Percentiles rank a stretch among this genome's conserved stretches.
Conservation (phyloP, 768 basidiomycete species). For the Mycena haematopus region DNA sequence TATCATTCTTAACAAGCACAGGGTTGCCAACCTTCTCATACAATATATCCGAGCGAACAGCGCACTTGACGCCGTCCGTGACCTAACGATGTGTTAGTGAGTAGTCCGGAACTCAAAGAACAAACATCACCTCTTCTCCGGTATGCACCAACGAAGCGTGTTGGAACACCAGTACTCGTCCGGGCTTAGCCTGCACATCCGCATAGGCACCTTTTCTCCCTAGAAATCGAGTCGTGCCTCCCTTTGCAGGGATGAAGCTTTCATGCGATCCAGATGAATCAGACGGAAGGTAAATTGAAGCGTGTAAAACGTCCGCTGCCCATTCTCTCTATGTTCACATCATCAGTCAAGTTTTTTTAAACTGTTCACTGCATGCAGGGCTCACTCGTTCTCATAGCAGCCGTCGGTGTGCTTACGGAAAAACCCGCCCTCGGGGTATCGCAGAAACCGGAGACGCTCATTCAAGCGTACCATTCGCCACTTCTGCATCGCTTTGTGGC, state of each 20-base stretch:
- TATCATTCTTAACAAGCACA: neutral
- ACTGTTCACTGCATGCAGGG: neutral
- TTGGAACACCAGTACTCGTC: constrained; percentile 27
- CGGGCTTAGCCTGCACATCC: constrained; percentile 21
- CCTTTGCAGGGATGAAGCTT: constrained; percentile 16
- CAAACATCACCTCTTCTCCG: constrained; percentile 20
- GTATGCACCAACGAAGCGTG: constrained; percentile 24
- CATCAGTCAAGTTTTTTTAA: neutral
- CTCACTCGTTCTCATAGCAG: constrained; percentile 19
- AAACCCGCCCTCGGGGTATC: constrained; percentile 22
- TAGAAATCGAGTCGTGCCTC: constrained; percentile 25
- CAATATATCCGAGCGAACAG: constrained; percentile 25
- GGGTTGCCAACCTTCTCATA: constrained; percentile 24
- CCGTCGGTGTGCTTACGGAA: constrained; percentile 21
- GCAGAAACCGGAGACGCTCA: constrained; percentile 27
- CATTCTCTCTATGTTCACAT: constrained; percentile 1
- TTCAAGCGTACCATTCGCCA: constrained; percentile 30
- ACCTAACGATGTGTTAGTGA: constrained; percentile 2
- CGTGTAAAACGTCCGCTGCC: constrained; percentile 28
- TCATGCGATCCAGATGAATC: constrained; percentile 22
- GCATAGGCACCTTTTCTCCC: constrained; percentile 9
- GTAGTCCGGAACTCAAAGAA: neutral
- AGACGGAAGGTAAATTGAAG: constrained; percentile 28
- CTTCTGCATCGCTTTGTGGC: constrained; percentile 13
- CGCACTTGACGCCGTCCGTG: constrained; percentile 22